Evolutionary conservation across 768 basidiomycete genomes (phyloP), one percentile per base, ranked within the genome.

Genomic region (Suillus weaverae): DNA sequence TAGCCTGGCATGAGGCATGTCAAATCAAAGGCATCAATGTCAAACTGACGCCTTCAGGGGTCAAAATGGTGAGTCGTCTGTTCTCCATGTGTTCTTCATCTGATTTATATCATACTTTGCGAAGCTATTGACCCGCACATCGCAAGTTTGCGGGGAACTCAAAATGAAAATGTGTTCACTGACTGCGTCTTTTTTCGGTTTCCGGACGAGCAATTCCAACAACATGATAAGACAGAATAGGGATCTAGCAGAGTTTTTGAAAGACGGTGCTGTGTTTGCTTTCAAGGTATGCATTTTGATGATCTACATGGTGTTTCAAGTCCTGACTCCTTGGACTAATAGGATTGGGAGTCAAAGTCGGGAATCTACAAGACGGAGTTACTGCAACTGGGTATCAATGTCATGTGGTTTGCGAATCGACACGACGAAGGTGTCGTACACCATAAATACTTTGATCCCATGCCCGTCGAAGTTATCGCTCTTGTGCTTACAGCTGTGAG

Each of bases 321-420:
- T 30, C 33, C 35, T 57, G 9, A n/a, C 8, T 46, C 26, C 26
- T 26, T 26, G 38, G 10, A 38, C 38, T 38, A 38, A 38, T 38
- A 60, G 63, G 62, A 46, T 20, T 60, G 18, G 7, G 41, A 44
- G 20, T 44, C 43, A 8, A 39, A 39, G 41, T 70, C 64, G 41
- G 73, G 74, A 7, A 48, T 76, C 2, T 77, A 73, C 62, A 67
- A 74, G 63, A 61, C 68, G 22, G 41, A 39, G 1, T 69, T 74
- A 22, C 65, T 76, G 18, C 76, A 77, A 55, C 67, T 68, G 53
- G 48, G 61, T 3, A 51, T 70, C 62, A 74, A 76, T 50, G 33
- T 38, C 10, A 66, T 73, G 56, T 76, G 71, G 71, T 76, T 77
- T 64, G 59, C 55, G 35, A 73, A 74, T 57, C 62, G 61, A 2